Evolutionary conservation across 768 basidiomycete species (phyloP).

Genomic region (Auricularia sp.): DNA sequence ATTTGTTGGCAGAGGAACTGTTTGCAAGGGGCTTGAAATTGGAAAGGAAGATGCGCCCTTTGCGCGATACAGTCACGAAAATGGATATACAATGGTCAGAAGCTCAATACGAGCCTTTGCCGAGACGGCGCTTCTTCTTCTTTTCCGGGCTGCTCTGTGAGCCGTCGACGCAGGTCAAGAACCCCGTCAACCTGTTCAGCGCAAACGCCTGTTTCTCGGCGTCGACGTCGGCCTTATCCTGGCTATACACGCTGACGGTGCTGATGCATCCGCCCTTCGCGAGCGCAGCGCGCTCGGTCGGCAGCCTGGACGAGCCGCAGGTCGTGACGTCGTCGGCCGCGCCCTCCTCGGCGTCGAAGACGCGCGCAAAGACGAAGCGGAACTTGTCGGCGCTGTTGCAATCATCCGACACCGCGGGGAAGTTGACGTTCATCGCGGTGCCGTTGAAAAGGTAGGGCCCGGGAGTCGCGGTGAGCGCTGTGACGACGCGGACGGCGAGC

Average conservation of each 20-base stretch:
- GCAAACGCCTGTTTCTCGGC: slow-evolving; percentile 33
- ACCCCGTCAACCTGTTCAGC: not conserved
- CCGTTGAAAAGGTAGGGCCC: slow-evolving; percentile 32
- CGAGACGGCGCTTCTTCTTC: too few species aligned
- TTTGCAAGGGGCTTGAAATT: slow-evolving; percentile 21
- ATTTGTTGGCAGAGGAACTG: too few species aligned
- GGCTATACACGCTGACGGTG: slow-evolving; percentile 39
- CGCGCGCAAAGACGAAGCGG: slow-evolving; percentile 38
- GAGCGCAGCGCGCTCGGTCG: slow-evolving; percentile 34
- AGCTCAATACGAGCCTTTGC: too few species aligned
- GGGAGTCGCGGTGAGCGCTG: slow-evolving; percentile 21
- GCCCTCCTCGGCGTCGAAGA: slow-evolving; percentile 21
- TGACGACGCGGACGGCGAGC: slow-evolving; percentile 32
- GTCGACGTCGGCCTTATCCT: slow-evolving; percentile 35
- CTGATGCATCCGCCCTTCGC: slow-evolving; percentile 30
- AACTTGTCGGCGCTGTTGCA: slow-evolving; percentile 31
- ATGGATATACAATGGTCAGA: too few species aligned
- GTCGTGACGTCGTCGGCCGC: slow-evolving; percentile 30
- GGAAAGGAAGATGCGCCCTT: slow-evolving; percentile 34
- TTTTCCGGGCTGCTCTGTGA: not conserved
- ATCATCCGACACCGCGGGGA: slow-evolving; percentile 24
- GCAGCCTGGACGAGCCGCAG: slow-evolving; percentile 35
- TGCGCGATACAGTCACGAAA: slow-evolving; percentile 4
- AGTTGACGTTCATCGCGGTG: slow-evolving; percentile 43
- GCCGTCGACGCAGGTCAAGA: not conserved